A percentile compares a stretch with the other conserved stretches of the same genome.
phyloP scores from a whole-genome alignment of 2,329 filamentous ascomycete genomes.

The Talaromyces sp. region DNA sequence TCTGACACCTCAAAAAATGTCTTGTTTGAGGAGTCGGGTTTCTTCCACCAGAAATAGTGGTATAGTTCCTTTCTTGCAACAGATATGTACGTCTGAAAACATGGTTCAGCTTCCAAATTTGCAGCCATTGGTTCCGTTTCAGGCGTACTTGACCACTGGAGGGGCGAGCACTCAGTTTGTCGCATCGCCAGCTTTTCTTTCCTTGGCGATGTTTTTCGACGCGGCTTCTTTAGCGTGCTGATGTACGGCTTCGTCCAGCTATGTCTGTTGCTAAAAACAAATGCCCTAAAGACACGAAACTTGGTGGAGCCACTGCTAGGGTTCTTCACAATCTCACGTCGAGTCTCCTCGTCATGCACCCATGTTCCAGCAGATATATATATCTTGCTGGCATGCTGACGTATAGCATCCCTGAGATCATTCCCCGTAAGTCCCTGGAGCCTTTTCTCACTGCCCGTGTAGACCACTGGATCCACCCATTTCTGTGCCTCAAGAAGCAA shows the following conservation, averaged over 20 bases:
- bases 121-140: background rate
- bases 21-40: background rate
- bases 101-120: background rate
- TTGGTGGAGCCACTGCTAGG: background rate
- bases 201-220: background rate
- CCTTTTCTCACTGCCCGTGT: background rate
- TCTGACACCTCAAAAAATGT: background rate
- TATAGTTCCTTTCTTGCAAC: background rate
- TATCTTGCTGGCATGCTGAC: background rate
- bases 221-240: background rate
- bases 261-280: background rate
- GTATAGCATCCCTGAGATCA: background rate
- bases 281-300: background rate
- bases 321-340: background rate
- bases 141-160: background rate
- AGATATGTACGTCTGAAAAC: background rate
- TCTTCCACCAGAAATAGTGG: background rate
- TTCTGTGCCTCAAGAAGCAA: background rate
- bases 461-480: background rate
- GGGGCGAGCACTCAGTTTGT: background rate
- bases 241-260: background rate
- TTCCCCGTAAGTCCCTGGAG: background rate
- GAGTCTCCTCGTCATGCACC: background rate
- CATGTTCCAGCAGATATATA: background rate
- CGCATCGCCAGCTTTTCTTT: background rate